Base-by-base conservation (phyloP, 1,139 yeast genomes). In the Blastobotrys buckinghamii region DNA sequence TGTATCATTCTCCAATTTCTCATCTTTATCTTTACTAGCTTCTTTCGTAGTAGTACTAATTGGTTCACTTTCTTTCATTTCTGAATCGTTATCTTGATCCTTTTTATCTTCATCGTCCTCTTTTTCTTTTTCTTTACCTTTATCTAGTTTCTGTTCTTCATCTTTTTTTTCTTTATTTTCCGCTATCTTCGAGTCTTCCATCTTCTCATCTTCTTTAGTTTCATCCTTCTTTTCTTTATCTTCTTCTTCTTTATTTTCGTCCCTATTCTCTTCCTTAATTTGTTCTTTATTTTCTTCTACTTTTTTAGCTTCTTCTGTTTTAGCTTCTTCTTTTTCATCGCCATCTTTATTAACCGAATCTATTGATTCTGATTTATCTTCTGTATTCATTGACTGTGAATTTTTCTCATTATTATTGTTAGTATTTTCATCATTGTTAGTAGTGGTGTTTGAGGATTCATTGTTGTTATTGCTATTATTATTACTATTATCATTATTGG, bases 221-320 rank as follows among this genome's bases (percentile, higher is more conserved):
- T 41, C 41, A 22, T 22, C 24, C 7, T 22, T 22, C 2, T 17
- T 20, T 24, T 13, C 39, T 32, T 41, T 45, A 13, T 22, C 24
- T 8, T 44, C 34, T 16, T 40, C 50, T 22, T 47, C 42, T 32
- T 46, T 39, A 12, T 34, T 16, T n/a, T 30, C 22, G 16, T 44
- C 29, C 4, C 7, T 7, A 5, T 22, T 22, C 4, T 22, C 7
- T 22, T 22, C 24, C 7, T 32, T 39, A 33, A 60, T 61, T 30
- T 45, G 49, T 12, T 30, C 46, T 2, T 33, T 27, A 13, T 20
- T 50, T 26, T 51, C 56, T 13, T 43, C 35, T 55, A 50, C 48
- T 6, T 50, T 54, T 32, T 49, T 51, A 48, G 50, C 54, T 33
- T 49, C 48, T 26, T 49, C 54, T 26, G 42, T 48, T 33, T 42